Base-by-base conservation (phyloP, 805 yeast genomes). In the Suhomyces sp. region DNA sequence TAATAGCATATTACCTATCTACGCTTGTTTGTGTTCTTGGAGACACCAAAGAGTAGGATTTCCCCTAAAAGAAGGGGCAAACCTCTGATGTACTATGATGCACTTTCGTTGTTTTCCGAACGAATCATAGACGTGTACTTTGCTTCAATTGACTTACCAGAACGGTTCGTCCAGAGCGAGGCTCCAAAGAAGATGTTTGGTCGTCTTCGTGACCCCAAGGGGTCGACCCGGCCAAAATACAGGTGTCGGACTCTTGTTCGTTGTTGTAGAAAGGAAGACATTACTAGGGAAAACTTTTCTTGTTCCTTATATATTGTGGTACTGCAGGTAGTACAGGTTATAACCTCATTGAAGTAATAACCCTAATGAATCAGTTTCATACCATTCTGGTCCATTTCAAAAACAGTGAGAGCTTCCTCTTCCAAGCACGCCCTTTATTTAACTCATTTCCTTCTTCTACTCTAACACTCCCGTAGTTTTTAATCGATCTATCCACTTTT, bases 21-120 rank as follows among this genome's bases (percentile, higher is more conserved):
- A 33, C 19, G 25, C 25, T 53, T 68, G 72, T 68, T 42, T 56
- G 73, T 68, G 70, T 54, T 63, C 68, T 64, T 66, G 73, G 73
- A 68, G 73, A 68, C 73, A 65, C 72, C 72, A 58, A 61, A 40
- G 38, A 40, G 38, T 42, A 19, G 32, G 20, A 25, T 11, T 15
- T 11, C 19, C 29, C 27, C 13, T n/a, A 16, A 26, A 17, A 15
- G 20, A 36, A n/a, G n/a, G n/a, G n/a, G n/a, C n/a, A n/a, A 41
- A 36, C 40, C 54, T 56, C 53, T 54, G 72, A 68, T 64, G 73
- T 65, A 68, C 73, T 66, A 68, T 68, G 73, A 65, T 64, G 65
- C 72, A 68, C 73, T 48, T 6, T 30, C 21, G 11, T 54, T 52
- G 39, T 41, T 57, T 32, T 51, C 41, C 51, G 50, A 50, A 50